Evolutionary conservation across 2,329 filamentous ascomycete genomes (phyloP).

Genomic region (Aureobasidium musti): DNA sequence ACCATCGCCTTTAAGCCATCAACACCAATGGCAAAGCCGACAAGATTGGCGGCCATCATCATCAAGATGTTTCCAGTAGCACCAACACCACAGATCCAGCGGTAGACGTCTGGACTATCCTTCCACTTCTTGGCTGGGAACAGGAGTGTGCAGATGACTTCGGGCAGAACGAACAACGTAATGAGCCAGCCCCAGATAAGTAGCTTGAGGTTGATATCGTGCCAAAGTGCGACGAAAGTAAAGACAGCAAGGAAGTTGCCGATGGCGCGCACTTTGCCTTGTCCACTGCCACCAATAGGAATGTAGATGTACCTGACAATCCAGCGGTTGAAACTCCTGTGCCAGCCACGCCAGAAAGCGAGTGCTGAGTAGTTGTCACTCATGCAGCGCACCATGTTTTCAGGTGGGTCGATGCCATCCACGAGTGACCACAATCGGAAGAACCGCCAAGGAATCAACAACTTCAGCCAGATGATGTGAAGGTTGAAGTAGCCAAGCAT

Average conservation of each 20-base stretch:
- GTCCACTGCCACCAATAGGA: constrained; percentile 77
- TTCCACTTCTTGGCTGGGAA: constrained; percentile 77
- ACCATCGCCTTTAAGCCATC: constrained; percentile 82
- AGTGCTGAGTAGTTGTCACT: constrained; percentile 90
- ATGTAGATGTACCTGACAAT: constrained; percentile 91
- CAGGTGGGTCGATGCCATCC: constrained; percentile 90
- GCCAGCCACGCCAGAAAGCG: constrained; percentile 95
- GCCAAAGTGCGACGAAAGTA: constrained; percentile 96
- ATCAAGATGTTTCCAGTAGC: constrained; percentile 83
- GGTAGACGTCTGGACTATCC: constrained; percentile 68
- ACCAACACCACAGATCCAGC: constrained; percentile 77
- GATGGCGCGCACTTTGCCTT: constrained; percentile 60
- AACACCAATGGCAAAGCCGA: constrained; percentile 89
- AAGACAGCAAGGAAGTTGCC: constrained; percentile 83
- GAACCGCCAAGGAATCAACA: constrained; percentile 95
- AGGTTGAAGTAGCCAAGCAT: constrained; percentile 95
- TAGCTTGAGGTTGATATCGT: constrained; percentile 88
- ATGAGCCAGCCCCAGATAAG: constrained; percentile 98
- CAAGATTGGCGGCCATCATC: constrained; percentile 94
- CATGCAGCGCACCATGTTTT: constrained; percentile 98
- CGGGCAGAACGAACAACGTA: constrained; percentile 89
- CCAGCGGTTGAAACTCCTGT: constrained; percentile 94
- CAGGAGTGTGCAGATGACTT: constrained; percentile 68
- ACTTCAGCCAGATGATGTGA: constrained; percentile 96
- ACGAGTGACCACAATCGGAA: constrained; percentile 94